Base-by-base conservation (phyloP, 768 basidiomycete species). In the Zangia roseola region DNA sequence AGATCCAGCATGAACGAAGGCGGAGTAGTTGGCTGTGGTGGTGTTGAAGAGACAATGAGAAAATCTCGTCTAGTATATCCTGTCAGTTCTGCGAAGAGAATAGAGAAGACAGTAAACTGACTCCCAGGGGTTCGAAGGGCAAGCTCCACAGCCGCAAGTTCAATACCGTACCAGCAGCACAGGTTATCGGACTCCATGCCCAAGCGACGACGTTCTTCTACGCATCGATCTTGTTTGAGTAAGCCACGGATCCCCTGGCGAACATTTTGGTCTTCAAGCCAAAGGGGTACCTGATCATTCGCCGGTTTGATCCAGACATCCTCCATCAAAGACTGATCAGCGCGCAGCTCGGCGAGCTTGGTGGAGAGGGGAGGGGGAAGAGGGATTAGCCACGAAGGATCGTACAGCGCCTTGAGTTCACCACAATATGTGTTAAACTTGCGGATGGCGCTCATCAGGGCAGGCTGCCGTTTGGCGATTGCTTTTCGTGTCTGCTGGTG, bases 291-390 rank as follows among this genome's bases (percentile, higher is more conserved):
- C 0, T 39, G 17, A 0, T 19, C 21, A 0, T 8, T 6, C 1
- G 33, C 26, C 1, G 33, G 44, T 0, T 2, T 1, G 3, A 51
- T 51, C 44, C 50, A 51, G 2, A 73, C 59, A 41, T 74, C 72
- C 28, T 73, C 63, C 63, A 74, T 65, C 0, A 77, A 56, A 0
- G 23, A 44, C 0, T 65, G 41, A 25, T 60, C 38, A 9, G 44
- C 35, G 0, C 34, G 25, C 0, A 65, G 51, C 4, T 50, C 45
- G 2, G 48, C 40, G 0, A 77, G 49, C 17, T 69, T 57, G 0
- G 61, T 68, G 0, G 68, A 67, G 0, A 75, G 64, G 0, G 60
- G 63, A 1, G 47, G 10, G 0, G 72, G 75, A 9, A 74, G 40
- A 0, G 68, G 71, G 14, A 76, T 64, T 0, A 41, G 26, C 45